Percentiles rank a stretch among this genome's conserved stretches.
These are phyloP conservation scores for Xylaria sp. DNA, from an alignment of 2,329 filamentous ascomycete genomes.

Conservation along the genomic window DNA sequence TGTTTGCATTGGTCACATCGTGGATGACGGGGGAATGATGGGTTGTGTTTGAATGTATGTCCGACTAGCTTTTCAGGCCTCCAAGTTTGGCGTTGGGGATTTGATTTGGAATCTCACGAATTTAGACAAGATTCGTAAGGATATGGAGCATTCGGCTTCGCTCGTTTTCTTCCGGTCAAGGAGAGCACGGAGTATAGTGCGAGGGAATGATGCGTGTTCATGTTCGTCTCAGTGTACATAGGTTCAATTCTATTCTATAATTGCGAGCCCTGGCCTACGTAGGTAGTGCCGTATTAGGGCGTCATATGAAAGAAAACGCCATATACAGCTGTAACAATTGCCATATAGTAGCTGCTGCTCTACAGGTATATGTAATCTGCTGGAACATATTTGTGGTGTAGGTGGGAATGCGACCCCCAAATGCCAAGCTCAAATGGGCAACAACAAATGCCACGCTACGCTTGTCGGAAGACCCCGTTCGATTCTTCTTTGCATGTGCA, in stretches of 20 bases:
- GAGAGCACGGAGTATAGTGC: neutral
- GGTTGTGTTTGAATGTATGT: slow-evolving; percentile 18
- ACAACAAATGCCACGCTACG: neutral
- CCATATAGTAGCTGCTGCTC: too few relatives aligned
- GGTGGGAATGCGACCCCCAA: neutral
- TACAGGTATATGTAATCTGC: too few relatives aligned
- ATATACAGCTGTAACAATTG: too few relatives aligned
- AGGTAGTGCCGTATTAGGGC: neutral
- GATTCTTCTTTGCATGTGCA: neutral
- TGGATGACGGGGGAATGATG: neutral
- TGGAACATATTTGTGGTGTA: too few relatives aligned
- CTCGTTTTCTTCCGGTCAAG: slow-evolving; percentile 9
- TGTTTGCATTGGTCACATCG: neutral
- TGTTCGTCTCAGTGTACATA: slow-evolving; percentile 19
- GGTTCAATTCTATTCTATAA: slow-evolving; percentile 4
- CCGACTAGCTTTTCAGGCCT: slow-evolving; percentile 20
- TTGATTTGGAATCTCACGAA: slow-evolving; percentile 22
- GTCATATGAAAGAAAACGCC: neutral
- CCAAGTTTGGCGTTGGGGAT: slow-evolving; percentile 35
- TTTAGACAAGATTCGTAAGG: slow-evolving; percentile 22
- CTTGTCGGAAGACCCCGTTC: slow-evolving; percentile 6
- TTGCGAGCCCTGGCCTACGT: neutral
- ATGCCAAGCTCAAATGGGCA: neutral
- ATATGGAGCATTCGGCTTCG: slow-evolving; percentile 3
- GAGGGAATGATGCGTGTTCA: slow-evolving; percentile 18